Percentiles rank a stretch among this genome's conserved stretches.
phyloP scores from a whole-genome alignment of 2,329 filamentous ascomycete genomes.

The Magnaporthiopsis poae region DNA sequence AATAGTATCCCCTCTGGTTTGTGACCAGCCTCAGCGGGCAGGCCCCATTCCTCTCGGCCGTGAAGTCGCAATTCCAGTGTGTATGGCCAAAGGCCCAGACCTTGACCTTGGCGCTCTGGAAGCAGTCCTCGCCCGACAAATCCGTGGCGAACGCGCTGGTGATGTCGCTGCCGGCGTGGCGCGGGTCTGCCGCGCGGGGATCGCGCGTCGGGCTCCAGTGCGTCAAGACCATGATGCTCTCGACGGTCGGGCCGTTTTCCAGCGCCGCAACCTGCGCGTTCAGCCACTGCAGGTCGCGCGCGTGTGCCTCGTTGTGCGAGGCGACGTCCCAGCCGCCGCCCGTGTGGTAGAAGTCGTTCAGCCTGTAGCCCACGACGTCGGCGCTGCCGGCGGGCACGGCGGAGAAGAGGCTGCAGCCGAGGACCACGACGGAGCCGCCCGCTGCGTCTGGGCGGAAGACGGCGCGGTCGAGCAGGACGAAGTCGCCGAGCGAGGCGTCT shows the following conservation, averaged over 20 bases:
- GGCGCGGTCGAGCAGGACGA: conserved; percentile 29
- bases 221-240: conserved; percentile 28
- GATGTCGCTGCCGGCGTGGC: conserved; percentile 20
- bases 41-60: conserved; percentile 12
- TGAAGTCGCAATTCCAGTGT: conserved; percentile 35
- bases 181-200: conserved; percentile 23
- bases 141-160: conserved; percentile 30
- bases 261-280: conserved; percentile 25
- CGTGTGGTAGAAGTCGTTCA: conserved; percentile 45
- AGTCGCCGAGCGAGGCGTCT: conserved; percentile 24
- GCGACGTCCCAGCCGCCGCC: conserved; percentile 26
- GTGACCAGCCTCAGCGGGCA: conserved; percentile 19
- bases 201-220: conserved; percentile 33
- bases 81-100: conserved; percentile 42
- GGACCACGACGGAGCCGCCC: conserved; percentile 13
- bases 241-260: conserved; percentile 12
- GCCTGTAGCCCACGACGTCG: conserved; percentile 28
- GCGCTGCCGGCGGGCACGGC: conserved; percentile 27
- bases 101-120: conserved; percentile 23
- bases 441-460: conserved; percentile 14
- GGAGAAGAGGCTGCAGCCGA: conserved; percentile 38
- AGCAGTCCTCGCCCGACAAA: conserved; percentile 26
- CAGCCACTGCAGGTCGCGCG: conserved; percentile 32
- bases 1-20: conserved; percentile 21
- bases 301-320: conserved; percentile 27